Evolutionary conservation across 768 basidiomycete genomes (phyloP).

Genomic region (Clathrus columnatus): DNA sequence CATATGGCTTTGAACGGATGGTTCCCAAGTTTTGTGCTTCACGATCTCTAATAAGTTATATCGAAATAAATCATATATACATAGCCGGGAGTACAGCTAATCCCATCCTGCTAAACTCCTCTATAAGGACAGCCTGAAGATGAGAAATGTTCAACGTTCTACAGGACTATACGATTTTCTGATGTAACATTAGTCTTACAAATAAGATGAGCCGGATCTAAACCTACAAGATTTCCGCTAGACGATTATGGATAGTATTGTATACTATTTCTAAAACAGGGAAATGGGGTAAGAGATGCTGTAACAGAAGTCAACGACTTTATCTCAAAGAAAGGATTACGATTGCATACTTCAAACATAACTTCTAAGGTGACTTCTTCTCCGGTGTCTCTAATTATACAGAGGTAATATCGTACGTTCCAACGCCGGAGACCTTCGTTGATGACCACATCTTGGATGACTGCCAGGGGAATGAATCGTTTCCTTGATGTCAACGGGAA

Average conservation of each 20-base stretch:
- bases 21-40: no score
- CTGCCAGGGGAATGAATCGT: constrained; percentile 50
- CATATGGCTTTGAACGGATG: no score
- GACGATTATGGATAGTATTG: constrained; percentile 42
- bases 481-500: constrained; percentile 26
- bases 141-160: no score
- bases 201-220: no score
- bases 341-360: constrained; percentile 48
- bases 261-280: constrained; percentile 53
- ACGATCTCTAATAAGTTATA: no score
- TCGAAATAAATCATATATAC: no score
- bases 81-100: no score
- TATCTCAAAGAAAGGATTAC: not conserved
- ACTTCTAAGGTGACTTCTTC: constrained; percentile 34
- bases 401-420: constrained; percentile 62
- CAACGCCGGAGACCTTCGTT: constrained; percentile 68
- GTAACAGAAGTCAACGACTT: constrained; percentile 8
- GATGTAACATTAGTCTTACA: no score
- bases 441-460: constrained; percentile 55
- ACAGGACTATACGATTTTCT: no score
- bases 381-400: constrained; percentile 9
- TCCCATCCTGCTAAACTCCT: no score
- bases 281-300: constrained; percentile 62
- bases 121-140: no score
- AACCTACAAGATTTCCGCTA: no score